These are phyloP conservation scores for Neurospora sp. DNA, from an alignment of 495 filamentous ascomycete genomes.

Conservation along the genomic window DNA sequence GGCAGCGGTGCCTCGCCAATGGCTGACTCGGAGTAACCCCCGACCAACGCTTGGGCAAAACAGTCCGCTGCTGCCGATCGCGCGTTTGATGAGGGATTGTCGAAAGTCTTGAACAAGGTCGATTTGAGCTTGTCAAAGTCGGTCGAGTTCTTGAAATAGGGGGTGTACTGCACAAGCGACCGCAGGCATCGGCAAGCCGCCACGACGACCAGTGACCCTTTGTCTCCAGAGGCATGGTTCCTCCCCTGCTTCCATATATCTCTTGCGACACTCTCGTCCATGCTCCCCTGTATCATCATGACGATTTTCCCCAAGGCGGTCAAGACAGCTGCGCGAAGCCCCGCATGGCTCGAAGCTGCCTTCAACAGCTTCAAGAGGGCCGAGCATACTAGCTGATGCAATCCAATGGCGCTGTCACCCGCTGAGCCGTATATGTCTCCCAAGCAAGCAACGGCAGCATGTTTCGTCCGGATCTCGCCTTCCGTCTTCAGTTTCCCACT, in stretches of 20 bases:
- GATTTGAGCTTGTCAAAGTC: slow-evolving; percentile 83
- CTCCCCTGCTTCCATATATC: slow-evolving; percentile 92
- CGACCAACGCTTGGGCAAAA: slow-evolving; percentile 66
- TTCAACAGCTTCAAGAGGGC: slow-evolving; percentile 72
- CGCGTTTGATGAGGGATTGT: slow-evolving; percentile 61
- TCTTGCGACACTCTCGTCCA: slow-evolving; percentile 76
- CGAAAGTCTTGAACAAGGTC: slow-evolving; percentile 72
- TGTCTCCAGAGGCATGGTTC: slow-evolving; percentile 66
- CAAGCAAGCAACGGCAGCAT: slow-evolving; percentile 81
- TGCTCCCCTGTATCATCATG: slow-evolving; percentile 57
- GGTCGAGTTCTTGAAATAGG: slow-evolving; percentile 77
- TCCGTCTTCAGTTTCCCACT: slow-evolving; percentile 76
- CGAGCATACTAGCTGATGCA: slow-evolving; percentile 63
- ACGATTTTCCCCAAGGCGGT: slow-evolving; percentile 66
- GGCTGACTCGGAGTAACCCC: slow-evolving; percentile 59
- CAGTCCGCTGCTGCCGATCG: slow-evolving; percentile 82
- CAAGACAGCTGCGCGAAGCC: slow-evolving; percentile 75
- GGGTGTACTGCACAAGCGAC: slow-evolving; percentile 55
- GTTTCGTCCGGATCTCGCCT: slow-evolving; percentile 47
- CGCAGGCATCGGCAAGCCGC: slow-evolving; percentile 74
- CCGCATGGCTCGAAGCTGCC: slow-evolving; percentile 65
- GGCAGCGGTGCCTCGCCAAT: slow-evolving; percentile 41
- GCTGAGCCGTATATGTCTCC: slow-evolving; percentile 82
- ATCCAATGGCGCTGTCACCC: slow-evolving; percentile 84
- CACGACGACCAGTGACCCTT: slow-evolving; percentile 69